A percentile compares a stretch with the other conserved stretches of the same genome.
Conservation (phyloP, 1,139 yeast genomes). For the Lodderomyces jiufengensis region DNA sequence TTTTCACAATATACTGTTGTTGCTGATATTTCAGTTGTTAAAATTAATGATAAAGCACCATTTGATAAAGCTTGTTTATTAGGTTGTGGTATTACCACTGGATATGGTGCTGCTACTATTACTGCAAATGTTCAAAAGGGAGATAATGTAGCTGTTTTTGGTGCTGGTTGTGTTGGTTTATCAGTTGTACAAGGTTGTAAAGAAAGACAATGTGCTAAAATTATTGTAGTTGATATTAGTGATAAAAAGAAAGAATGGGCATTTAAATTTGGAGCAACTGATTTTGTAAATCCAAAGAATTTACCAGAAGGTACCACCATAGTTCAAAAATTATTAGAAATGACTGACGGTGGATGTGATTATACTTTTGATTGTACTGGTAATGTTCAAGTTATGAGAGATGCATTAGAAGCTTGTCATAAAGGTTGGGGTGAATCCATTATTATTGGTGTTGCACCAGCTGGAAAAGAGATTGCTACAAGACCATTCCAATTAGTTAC, state of each 20-base stretch:
- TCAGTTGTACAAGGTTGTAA: slow-evolving; percentile 94
- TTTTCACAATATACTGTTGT: slow-evolving; percentile 97
- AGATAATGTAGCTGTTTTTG: slow-evolving; percentile 93
- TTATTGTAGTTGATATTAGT: slow-evolving; percentile 86
- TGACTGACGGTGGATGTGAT: slow-evolving; percentile 96
- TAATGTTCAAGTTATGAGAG: slow-evolving; percentile 90
- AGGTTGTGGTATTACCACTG: slow-evolving; percentile 98
- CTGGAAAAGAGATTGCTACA: slow-evolving; percentile 93
- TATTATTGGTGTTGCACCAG: slow-evolving; percentile 97
- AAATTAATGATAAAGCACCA: slow-evolving; percentile 80
- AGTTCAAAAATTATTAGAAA: slow-evolving; percentile 79
- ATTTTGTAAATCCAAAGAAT: slow-evolving; percentile 79
- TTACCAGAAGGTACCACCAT: slow-evolving; percentile 71
- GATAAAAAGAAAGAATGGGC: slow-evolving; percentile 85
- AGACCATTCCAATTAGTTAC: slow-evolving; percentile 99
- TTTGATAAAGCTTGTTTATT: slow-evolving; percentile 85
- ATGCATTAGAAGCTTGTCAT: slow-evolving; percentile 94
- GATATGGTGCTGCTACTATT: slow-evolving; percentile 95
- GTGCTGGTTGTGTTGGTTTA: slow-evolving; percentile 96
- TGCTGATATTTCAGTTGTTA: slow-evolving; percentile 96
- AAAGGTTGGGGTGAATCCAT: slow-evolving; percentile 98
- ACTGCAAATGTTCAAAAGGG: slow-evolving; percentile 91
- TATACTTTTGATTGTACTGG: slow-evolving; percentile 98
- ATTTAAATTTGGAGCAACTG: slow-evolving; percentile 88
- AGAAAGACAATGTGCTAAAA: slow-evolving; percentile 73